phyloP scores from a whole-genome alignment of 257 asterid species.

The Fraxinus cuspidata region DNA sequence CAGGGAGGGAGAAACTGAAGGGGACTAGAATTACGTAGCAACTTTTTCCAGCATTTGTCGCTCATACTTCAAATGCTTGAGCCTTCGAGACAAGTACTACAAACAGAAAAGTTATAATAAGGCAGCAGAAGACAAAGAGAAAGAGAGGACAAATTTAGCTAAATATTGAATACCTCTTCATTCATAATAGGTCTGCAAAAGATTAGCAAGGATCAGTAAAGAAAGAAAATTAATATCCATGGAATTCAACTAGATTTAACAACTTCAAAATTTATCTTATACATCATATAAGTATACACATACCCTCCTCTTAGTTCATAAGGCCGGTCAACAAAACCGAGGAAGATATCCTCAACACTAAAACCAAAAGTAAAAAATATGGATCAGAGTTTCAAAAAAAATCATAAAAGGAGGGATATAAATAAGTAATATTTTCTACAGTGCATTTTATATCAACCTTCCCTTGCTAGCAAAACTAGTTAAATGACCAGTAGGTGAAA shows the following conservation, averaged over 20 bases:
- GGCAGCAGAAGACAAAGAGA: neutral
- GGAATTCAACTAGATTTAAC: neutral
- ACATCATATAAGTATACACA: neutral
- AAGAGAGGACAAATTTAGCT: neutral
- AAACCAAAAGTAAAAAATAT: neutral
- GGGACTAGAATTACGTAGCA: slow-evolving; percentile 38
- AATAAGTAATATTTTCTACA: neutral
- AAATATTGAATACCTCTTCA: slow-evolving; percentile 41
- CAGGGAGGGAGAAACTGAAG: neutral
- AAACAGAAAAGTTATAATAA: slow-evolving; percentile 15
- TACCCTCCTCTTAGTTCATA: slow-evolving; percentile 65
- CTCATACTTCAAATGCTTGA: slow-evolving; percentile 56
- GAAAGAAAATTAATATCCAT: no score
- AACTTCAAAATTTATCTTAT: neutral
- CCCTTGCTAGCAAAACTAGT: slow-evolving; percentile 55
- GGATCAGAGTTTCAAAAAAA: neutral
- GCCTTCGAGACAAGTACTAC: slow-evolving; percentile 48
- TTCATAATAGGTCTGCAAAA: slow-evolving; percentile 47
- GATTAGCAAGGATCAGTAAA: neutral
- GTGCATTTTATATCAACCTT: slow-evolving; percentile 36
- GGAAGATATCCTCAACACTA: slow-evolving; percentile 69
- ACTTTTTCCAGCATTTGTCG: slow-evolving; percentile 58
- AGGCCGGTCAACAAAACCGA: slow-evolving; percentile 55
- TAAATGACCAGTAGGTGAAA: slow-evolving; percentile 64
- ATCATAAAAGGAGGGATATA: neutral